Percentiles rank a stretch among this genome's conserved stretches.
Conservation (phyloP, 306 rosid genomes). For the cucumber (Cucumis sativus) region Cucumber_9930_V3 NC_026659.2:14291001-14291500, state of each 20-base stretch:
- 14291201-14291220: not conserved
- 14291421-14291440: slow-evolving; percentile 97
- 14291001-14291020: not conserved
- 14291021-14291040: not conserved
- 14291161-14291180: not conserved
- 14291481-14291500: slow-evolving; percentile 98
- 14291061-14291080: not conserved
- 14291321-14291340: slow-evolving; percentile 84
- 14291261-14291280: slow-evolving; percentile 99
- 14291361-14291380: not conserved
- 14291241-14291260: slow-evolving; percentile 9
- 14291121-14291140: not conserved
- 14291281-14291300: slow-evolving; percentile 90
- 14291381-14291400: slow-evolving; percentile 11
- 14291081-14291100: not conserved
- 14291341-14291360: slow-evolving; percentile 29
- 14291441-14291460: slow-evolving; percentile 96
- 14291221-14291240: not conserved
- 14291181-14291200: not conserved
- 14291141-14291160: not conserved
- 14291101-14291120: not conserved
- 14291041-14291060: not conserved
- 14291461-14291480: slow-evolving; percentile 84
- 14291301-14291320: slow-evolving; percentile 95
- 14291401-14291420: slow-evolving; percentile 7